Evolutionary conservation across 257 asterid species (phyloP).

Genomic region (Nicotiana benthamiana): DNA sequence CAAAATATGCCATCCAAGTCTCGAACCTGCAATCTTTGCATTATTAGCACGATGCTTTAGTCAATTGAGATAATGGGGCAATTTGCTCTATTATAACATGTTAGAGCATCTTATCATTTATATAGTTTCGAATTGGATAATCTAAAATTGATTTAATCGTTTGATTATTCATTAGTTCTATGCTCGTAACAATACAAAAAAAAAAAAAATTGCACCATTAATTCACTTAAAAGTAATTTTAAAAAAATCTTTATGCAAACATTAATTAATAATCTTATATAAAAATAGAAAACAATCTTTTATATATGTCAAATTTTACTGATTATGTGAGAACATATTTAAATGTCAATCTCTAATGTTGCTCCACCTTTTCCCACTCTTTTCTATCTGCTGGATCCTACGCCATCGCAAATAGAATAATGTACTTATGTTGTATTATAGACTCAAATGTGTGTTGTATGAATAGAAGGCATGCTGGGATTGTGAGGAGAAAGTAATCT

Average conservation of each 20-base stretch:
- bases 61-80: conserved; percentile 28
- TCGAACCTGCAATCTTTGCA: conserved; percentile 37
- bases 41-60: conserved; percentile 36
- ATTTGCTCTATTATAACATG: too few relatives aligned
- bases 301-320: too few relatives aligned
- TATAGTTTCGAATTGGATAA: background rate
- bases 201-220: too few relatives aligned
- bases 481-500: background rate
- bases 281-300: too few relatives aligned
- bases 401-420: background rate
- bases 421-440: background rate
- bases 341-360: background rate
- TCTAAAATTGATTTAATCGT: background rate
- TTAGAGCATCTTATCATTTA: too few relatives aligned
- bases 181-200: too few relatives aligned
- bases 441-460: too few relatives aligned
- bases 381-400: background rate
- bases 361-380: background rate
- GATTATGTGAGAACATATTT: too few relatives aligned
- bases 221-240: too few relatives aligned
- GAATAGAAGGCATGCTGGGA: background rate
- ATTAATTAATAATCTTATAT: too few relatives aligned
- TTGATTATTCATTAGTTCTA: background rate
- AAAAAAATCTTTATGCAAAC: too few relatives aligned
- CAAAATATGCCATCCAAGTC: conserved; percentile 22